These are phyloP conservation scores for Paraphaeosphaeria sporulosa DNA, from an alignment of 2,329 filamentous ascomycete species.

Conservation along the genomic window DNA sequence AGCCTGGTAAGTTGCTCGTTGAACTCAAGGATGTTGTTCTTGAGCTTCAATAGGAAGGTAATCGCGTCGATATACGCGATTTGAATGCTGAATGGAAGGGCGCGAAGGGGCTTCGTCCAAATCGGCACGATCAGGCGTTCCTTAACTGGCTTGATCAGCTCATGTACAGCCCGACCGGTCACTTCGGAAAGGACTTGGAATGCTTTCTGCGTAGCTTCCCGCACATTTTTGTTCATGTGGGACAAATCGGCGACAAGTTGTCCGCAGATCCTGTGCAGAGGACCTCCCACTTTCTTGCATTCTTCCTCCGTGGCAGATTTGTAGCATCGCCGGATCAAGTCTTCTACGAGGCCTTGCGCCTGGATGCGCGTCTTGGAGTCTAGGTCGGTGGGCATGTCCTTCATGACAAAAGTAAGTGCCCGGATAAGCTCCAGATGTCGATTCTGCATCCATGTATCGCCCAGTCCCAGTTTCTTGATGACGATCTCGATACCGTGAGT, in stretches of 20 bases:
- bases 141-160: slow-evolving; percentile 88
- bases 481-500: slow-evolving; percentile 89
- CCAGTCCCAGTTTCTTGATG: slow-evolving; percentile 83
- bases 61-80: slow-evolving; percentile 99
- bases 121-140: slow-evolving; percentile 90
- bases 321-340: slow-evolving; percentile 79
- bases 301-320: slow-evolving; percentile 84
- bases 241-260: slow-evolving; percentile 87
- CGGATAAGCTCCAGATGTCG: slow-evolving; percentile 88
- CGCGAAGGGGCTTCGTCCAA: slow-evolving; percentile 92
- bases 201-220: slow-evolving; percentile 82
- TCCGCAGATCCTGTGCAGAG: slow-evolving; percentile 79
- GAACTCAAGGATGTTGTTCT: slow-evolving; percentile 87
- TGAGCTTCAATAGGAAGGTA: slow-evolving; percentile 90
- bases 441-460: slow-evolving; percentile 80
- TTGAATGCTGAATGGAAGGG: slow-evolving; percentile 91
- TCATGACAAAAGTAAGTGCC: slow-evolving; percentile 95
- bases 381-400: slow-evolving; percentile 94
- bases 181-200: slow-evolving; percentile 83
- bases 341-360: slow-evolving; percentile 82
- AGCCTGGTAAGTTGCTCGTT: slow-evolving; percentile 90
- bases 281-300: slow-evolving; percentile 69
- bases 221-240: slow-evolving; percentile 95
- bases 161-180: slow-evolving; percentile 79
- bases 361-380: slow-evolving; percentile 86